Evolutionary conservation across 768 basidiomycete species (phyloP).

Genomic region (Tulasnella sp.): DNA sequence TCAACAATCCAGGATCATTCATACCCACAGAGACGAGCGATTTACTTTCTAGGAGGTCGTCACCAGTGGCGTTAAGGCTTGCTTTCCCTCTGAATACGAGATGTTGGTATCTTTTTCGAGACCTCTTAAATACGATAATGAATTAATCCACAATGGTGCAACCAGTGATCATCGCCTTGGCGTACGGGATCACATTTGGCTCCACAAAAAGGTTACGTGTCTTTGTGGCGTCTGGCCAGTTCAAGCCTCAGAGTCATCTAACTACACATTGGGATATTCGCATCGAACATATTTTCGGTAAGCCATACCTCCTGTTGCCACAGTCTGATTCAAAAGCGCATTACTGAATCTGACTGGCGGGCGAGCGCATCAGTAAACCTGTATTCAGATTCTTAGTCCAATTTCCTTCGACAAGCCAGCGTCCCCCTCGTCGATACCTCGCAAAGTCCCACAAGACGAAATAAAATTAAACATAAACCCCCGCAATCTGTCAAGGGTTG

Average conservation of each 20-base stretch:
- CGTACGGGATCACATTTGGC: not conserved
- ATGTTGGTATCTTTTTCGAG: not conserved
- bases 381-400: too few relatives aligned
- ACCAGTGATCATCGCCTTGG: not conserved
- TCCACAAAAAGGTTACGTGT: not conserved
- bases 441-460: not conserved
- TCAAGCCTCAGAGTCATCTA: too few relatives aligned
- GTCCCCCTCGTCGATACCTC: too few relatives aligned
- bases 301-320: not conserved
- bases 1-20: constrained; percentile 16
- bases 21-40: not conserved
- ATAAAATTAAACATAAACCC: too few relatives aligned
- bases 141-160: not conserved
- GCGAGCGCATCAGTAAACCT: too few relatives aligned
- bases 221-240: too few relatives aligned
- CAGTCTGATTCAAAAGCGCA: not conserved
- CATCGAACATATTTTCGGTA: not conserved
- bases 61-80: constrained; percentile 11
- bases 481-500: too few relatives aligned
- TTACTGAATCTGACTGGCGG: too few relatives aligned
- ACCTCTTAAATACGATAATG: too few relatives aligned
- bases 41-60: constrained; percentile 19
- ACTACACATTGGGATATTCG: too few relatives aligned
- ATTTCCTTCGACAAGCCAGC: too few relatives aligned
- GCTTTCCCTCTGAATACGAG: constrained; percentile 6